Conservation (phyloP, 306 rosid genomes). For the Neltuma alba region DNA sequence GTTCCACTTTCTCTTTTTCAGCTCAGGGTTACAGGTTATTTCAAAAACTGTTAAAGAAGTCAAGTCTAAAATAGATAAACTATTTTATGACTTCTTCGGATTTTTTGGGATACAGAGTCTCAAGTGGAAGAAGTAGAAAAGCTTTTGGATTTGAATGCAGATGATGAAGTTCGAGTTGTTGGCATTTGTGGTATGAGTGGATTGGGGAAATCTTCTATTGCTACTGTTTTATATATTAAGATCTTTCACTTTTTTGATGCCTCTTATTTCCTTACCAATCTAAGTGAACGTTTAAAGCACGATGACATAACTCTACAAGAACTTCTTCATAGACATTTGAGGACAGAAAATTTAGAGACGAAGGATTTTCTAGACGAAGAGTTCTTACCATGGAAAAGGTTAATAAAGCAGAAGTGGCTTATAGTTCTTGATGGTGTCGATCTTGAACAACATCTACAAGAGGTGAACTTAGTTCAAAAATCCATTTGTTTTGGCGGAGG, state of each 20-base stretch:
- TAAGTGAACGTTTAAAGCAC: background rate
- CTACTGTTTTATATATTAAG: background rate
- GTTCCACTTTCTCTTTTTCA: background rate
- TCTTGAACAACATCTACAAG: background rate
- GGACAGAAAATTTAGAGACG: background rate
- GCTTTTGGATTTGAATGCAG: background rate
- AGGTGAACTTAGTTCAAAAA: background rate
- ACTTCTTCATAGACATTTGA: background rate
- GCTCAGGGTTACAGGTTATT: background rate
- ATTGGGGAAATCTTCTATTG: background rate
- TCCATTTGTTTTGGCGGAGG: background rate
- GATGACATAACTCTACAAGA: background rate
- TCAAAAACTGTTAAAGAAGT: background rate
- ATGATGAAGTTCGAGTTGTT: background rate
- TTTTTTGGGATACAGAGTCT: background rate
- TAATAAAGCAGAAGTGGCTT: background rate
- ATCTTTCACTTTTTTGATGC: background rate
- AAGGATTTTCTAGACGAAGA: background rate
- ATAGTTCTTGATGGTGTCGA: conserved; percentile 4
- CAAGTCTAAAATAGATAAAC: background rate
- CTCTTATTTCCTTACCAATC: background rate
- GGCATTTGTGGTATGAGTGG: background rate
- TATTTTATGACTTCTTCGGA: background rate
- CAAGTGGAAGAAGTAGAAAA: background rate
- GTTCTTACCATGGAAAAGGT: background rate